Evolutionary conservation across 371 early-diverging fungal genomes (phyloP).

Genomic region (Rhizoclosmatium hyalinum): DNA sequence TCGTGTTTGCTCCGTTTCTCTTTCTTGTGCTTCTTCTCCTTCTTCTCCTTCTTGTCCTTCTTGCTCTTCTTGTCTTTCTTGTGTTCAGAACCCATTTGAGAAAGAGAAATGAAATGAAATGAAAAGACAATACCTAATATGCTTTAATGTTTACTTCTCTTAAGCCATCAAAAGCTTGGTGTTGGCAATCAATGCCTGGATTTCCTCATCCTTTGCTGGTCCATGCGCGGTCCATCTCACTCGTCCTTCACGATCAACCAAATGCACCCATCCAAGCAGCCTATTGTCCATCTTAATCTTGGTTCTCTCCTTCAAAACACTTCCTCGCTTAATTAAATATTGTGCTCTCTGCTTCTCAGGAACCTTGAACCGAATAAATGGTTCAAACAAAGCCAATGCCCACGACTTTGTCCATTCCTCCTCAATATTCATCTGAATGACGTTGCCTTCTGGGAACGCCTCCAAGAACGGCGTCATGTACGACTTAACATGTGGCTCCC

Average conservation of each 20-base stretch:
- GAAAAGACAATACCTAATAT: background rate
- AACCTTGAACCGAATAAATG: slow-evolving; percentile 66
- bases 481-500: slow-evolving; percentile 70
- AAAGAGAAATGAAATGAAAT: no score
- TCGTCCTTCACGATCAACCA: slow-evolving; percentile 75
- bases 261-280: slow-evolving; percentile 79
- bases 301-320: slow-evolving; percentile 63
- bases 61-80: slow-evolving; percentile 31
- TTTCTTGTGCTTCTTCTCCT: slow-evolving; percentile 38
- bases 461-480: slow-evolving; percentile 63
- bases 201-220: slow-evolving; percentile 68
- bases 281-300: slow-evolving; percentile 75
- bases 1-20: slow-evolving; percentile 29
- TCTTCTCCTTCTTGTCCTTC: slow-evolving; percentile 36
- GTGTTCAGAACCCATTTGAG: background rate
- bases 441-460: slow-evolving; percentile 44
- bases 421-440: slow-evolving; percentile 38
- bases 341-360: slow-evolving; percentile 67
- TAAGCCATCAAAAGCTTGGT: background rate
- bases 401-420: slow-evolving; percentile 38
- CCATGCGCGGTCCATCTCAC: slow-evolving; percentile 92
- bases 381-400: slow-evolving; percentile 30
- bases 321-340: slow-evolving; percentile 68
- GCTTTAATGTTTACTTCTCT: background rate
- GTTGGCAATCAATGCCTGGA: slow-evolving; percentile 17